These are phyloP conservation scores for Chlamydomonas incerta DNA, from an alignment of 139 green algal genomes.

Conservation along the genomic window DNA sequence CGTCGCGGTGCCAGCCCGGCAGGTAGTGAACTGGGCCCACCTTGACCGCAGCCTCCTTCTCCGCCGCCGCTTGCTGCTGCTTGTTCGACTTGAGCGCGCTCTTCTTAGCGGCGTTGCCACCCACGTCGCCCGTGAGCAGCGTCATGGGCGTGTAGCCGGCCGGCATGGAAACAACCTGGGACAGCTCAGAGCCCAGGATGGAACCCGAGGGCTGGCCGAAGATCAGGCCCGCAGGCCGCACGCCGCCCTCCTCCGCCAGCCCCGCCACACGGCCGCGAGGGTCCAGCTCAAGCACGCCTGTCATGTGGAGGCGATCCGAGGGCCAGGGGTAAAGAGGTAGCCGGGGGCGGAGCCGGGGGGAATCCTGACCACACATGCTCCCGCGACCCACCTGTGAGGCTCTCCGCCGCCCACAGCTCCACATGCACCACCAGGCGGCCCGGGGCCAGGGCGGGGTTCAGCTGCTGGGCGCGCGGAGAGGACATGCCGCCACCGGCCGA, in stretches of 20 bases:
- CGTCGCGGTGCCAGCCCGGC: not conserved
- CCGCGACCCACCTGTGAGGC: not conserved
- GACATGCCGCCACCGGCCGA: too few relatives aligned
- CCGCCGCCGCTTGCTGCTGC: too few relatives aligned
- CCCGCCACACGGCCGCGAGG: not conserved
- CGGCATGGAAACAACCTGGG: not conserved
- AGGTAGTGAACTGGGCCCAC: not conserved
- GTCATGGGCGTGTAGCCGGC: too few relatives aligned
- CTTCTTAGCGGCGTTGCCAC: not conserved
- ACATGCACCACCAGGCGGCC: not conserved
- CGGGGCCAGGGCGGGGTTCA: not conserved
- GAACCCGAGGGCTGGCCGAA: too few relatives aligned
- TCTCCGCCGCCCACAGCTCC: not conserved
- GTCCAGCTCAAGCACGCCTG: not conserved
- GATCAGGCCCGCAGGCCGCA: not conserved
- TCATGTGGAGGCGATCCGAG: too few relatives aligned
- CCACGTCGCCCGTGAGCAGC: not conserved
- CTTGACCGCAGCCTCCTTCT: not conserved
- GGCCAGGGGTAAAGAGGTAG: too few relatives aligned
- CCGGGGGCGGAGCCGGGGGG: too few relatives aligned
- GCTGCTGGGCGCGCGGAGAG: too few relatives aligned
- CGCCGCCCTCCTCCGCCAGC: not conserved
- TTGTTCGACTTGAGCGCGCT: not conserved
- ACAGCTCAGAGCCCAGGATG: not conserved
- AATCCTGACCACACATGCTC: too few relatives aligned